Evolutionary conservation across 805 yeast genomes (phyloP).

Genomic region (Saccharomycopsis fodiens): DNA sequence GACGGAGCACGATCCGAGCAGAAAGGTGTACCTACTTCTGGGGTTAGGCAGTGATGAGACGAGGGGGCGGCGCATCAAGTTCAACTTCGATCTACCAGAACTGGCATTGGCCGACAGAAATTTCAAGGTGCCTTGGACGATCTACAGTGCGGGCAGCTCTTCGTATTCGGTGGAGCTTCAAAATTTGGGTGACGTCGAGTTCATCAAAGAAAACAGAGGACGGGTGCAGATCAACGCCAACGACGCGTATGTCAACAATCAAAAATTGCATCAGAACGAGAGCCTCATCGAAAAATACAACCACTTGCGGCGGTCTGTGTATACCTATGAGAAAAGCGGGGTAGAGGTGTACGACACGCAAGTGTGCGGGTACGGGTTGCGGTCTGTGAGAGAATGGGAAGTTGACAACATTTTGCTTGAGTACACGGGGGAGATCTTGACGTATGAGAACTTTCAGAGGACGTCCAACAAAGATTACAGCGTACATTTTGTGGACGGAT

Average conservation of each 20-base stretch:
- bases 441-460: slow-evolving; percentile 31
- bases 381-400: slow-evolving; percentile 31
- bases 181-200: not conserved
- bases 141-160: not conserved
- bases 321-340: slow-evolving; percentile 19
- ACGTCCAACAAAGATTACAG: slow-evolving; percentile 32
- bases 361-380: slow-evolving; percentile 36
- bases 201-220: not conserved
- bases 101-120: not conserved
- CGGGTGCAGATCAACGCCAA: not conserved
- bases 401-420: slow-evolving; percentile 37
- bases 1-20: not conserved
- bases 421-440: slow-evolving; percentile 43
- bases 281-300: not conserved
- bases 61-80: not conserved
- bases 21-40: not conserved
- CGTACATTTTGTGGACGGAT: slow-evolving; percentile 35
- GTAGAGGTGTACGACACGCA: slow-evolving; percentile 31
- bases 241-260: not conserved
- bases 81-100: not conserved
- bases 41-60: not conserved
- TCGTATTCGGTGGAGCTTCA: not conserved
- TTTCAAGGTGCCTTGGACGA: not conserved
- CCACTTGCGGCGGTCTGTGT: not conserved
- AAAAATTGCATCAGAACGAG: not conserved